phyloP scores from a whole-genome alignment of 2,329 filamentous ascomycete species.

The Macrophomina phaseolina region DNA sequence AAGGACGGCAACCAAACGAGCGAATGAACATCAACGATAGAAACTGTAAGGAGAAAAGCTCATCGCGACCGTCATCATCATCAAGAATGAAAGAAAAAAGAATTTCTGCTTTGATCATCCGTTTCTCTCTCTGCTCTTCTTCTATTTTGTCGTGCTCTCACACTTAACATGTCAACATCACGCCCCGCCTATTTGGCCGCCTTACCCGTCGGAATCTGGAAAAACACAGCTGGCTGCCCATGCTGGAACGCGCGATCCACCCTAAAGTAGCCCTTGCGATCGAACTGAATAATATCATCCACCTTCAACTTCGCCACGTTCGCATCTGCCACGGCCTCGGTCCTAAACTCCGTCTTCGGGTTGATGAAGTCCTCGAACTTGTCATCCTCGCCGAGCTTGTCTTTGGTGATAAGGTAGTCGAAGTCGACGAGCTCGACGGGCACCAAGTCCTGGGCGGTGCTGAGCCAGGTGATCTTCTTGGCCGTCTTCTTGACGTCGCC shows the following conservation, averaged over 20 bases:
- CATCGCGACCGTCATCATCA: background rate
- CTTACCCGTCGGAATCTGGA: conserved; percentile 74
- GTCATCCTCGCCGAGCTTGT: conserved; percentile 89
- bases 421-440: conserved; percentile 90
- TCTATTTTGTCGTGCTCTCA: too few relatives aligned
- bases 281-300: conserved; percentile 93
- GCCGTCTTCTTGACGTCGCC: conserved; percentile 94
- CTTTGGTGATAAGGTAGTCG: conserved; percentile 93
- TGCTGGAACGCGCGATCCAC: conserved; percentile 71
- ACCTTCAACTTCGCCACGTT: conserved; percentile 80
- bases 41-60: background rate
- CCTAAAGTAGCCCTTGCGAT: conserved; percentile 90
- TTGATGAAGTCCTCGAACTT: conserved; percentile 83
- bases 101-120: background rate
- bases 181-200: conserved; percentile 31
- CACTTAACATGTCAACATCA: too few relatives aligned
- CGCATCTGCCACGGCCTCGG: conserved; percentile 77
- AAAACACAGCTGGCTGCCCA: conserved; percentile 67
- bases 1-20: too few relatives aligned
- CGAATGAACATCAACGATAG: background rate
- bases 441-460: conserved; percentile 76
- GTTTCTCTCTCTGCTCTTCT: background rate
- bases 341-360: conserved; percentile 74
- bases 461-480: conserved; percentile 97
- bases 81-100: background rate